These are phyloP conservation scores for Ciborinia camelliae DNA, from an alignment of 2,329 filamentous ascomycete genomes.

Conservation along the genomic window DNA sequence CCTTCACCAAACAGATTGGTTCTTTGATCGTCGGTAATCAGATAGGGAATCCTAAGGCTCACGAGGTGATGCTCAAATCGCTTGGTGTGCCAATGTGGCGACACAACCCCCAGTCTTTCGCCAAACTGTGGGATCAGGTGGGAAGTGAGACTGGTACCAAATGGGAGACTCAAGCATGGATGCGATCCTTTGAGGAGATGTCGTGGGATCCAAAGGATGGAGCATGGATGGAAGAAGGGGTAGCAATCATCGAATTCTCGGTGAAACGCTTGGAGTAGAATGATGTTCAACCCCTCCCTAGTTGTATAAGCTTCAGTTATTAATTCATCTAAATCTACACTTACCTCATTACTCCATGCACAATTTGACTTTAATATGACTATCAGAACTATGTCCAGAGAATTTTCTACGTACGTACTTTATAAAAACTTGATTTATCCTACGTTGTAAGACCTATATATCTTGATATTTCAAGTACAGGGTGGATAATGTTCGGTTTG, in stretches of 20 bases:
- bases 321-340: too few relatives aligned
- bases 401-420: too few relatives aligned
- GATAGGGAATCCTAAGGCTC: constrained; percentile 13
- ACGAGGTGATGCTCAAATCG: constrained; percentile 6
- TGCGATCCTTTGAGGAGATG: constrained; percentile 16
- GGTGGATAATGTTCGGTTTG: too few relatives aligned
- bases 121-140: constrained; percentile 19
- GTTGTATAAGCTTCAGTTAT: too few relatives aligned
- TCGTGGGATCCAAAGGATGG: constrained; percentile 2
- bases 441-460: too few relatives aligned
- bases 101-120: constrained; percentile 19
- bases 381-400: too few relatives aligned
- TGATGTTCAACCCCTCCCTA: too few relatives aligned
- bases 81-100: constrained; percentile 11
- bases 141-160: constrained; percentile 18
- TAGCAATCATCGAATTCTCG: constrained; percentile 6
- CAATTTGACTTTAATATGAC: too few relatives aligned
- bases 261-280: background rate
- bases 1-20: constrained; percentile 2
- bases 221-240: constrained; percentile 13
- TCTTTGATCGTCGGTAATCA: constrained; percentile 19
- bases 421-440: too few relatives aligned
- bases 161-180: constrained; percentile 15
- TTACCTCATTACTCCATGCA: too few relatives aligned
- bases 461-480: too few relatives aligned